Base-by-base conservation (phyloP, 2,329 filamentous ascomycete genomes). In the Endothia cerciana region DNA sequence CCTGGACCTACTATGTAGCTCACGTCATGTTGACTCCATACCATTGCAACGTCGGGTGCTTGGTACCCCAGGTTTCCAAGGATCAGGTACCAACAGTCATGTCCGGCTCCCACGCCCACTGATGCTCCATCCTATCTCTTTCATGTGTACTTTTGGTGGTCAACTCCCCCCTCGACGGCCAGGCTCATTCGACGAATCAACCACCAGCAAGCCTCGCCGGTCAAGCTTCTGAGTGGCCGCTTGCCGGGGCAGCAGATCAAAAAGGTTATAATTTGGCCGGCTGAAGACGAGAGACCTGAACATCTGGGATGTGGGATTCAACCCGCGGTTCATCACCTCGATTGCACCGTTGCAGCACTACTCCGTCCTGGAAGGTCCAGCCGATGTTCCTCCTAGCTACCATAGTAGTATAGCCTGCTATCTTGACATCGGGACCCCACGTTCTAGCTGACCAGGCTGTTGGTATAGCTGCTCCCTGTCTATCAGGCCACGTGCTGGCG, bases 261-360 rank as follows among this genome's bases (percentile, higher is more conserved):
- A 10, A 5, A 1, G 33, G 33, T 36, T 36, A 36, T 10, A 7
- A 6, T 36, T 36, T 36, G 6, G 47, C 25, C 25, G 13, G 47
- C 11, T 17, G 25, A 17, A 47, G 43, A 10, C 6, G 4, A 45
- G 41, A 22, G 41, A 22, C 1, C n/a, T 10, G 41, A n/a, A 10
- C n/a, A n/a, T 10, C 33, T 10, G 10, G 33, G 10, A 10, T 36
- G 33, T 36, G 4, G 33, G 10, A 36, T 36, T 36, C 6, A 36
- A 36, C 10, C 33, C 33, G 19, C 17, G 10, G 19, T 45, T 17
- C 4, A n/a, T 30, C 47, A 17, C 3, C 22, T 51, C 47, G 51
- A 55, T 55, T 33, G 51, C 51, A 55, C 19, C 7, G 51, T 55
- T 30, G 15, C 30, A 55, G 30, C 51, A 36, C 51, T 55, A 55